Evolutionary conservation across 2,329 filamentous ascomycete species (phyloP).

Genomic region (Diaporthe caulivora): DNA sequence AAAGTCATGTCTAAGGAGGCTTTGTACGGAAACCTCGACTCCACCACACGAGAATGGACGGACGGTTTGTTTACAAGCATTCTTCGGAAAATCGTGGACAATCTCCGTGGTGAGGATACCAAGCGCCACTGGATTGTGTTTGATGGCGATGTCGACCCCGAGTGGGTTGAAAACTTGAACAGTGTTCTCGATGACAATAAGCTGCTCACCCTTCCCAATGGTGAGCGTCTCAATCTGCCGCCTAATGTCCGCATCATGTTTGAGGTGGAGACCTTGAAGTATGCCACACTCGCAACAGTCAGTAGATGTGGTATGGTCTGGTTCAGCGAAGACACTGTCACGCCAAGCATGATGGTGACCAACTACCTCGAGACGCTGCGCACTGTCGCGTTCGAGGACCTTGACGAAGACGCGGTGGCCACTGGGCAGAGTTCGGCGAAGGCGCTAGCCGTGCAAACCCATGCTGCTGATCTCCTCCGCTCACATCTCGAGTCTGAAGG

Average conservation of each 20-base stretch:
- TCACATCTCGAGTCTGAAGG: slow-evolving; percentile 81
- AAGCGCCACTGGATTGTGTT: slow-evolving; percentile 99
- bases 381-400: slow-evolving; percentile 88
- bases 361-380: slow-evolving; percentile 90
- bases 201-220: slow-evolving; percentile 94
- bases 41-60: slow-evolving; percentile 98
- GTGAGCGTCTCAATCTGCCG: slow-evolving; percentile 95
- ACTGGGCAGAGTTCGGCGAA: slow-evolving; percentile 82
- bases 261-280: slow-evolving; percentile 97
- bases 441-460: slow-evolving; percentile 81
- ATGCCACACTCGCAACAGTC: slow-evolving; percentile 97
- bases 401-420: slow-evolving; percentile 90
- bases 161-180: slow-evolving; percentile 99
- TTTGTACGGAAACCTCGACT: slow-evolving; percentile 94
- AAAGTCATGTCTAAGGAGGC: slow-evolving; percentile 99
- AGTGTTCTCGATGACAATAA: slow-evolving; percentile 99
- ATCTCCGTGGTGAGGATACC: slow-evolving; percentile 93
- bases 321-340: slow-evolving; percentile 99
- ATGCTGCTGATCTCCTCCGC: slow-evolving; percentile 84
- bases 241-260: slow-evolving; percentile 99
- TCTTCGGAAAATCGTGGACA: slow-evolving; percentile 97
- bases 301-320: slow-evolving; percentile 99
- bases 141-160: slow-evolving; percentile 97
- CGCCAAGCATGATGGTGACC: slow-evolving; percentile 89
- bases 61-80: slow-evolving; percentile 99